These are phyloP conservation scores for Syncephalastrum sp. DNA, from an alignment of 371 early-diverging fungal species.

Conservation along the genomic window DNA sequence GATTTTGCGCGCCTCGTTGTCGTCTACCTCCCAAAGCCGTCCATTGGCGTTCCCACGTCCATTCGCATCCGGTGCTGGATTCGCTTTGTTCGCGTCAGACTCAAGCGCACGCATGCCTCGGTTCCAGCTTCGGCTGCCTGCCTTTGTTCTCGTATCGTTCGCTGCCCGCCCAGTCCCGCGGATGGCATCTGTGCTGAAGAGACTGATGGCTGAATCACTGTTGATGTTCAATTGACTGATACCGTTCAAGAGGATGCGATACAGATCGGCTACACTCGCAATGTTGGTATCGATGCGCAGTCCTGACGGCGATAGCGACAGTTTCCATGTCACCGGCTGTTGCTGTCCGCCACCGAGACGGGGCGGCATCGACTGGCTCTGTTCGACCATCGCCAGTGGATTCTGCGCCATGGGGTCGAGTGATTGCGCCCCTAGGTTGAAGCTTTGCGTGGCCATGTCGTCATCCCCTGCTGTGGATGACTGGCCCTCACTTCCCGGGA, in stretches of 20 bases:
- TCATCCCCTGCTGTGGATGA: neutral
- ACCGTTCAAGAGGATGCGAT: conserved; percentile 43
- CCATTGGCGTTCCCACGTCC: conserved; percentile 11
- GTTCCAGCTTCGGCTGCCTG: conserved; percentile 11
- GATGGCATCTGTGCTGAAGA: conserved; percentile 38
- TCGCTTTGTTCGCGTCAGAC: neutral
- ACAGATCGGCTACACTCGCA: conserved; percentile 49
- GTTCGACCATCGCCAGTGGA: too few relatives aligned
- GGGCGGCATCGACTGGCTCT: neutral
- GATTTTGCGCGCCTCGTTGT: conserved; percentile 46
- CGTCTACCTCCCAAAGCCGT: conserved; percentile 52
- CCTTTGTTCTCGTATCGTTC: neutral
- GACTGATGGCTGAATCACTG: conserved; percentile 31
- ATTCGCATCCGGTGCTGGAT: conserved; percentile 4
- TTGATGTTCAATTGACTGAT: conserved; percentile 50
- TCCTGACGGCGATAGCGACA: conserved; percentile 49
- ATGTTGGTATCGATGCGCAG: conserved; percentile 51
- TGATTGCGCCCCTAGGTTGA: too few relatives aligned
- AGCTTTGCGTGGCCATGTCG: too few relatives aligned
- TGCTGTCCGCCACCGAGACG: conserved; percentile 7
- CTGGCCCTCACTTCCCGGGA: conserved; percentile 23
- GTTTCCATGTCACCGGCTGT: conserved; percentile 46
- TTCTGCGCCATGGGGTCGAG: too few relatives aligned
- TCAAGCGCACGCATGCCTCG: conserved; percentile 14
- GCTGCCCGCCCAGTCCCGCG: conserved; percentile 3